Conservation (phyloP, 208 protist genomes). For the Acanthamoeba triangularis region DNA sequence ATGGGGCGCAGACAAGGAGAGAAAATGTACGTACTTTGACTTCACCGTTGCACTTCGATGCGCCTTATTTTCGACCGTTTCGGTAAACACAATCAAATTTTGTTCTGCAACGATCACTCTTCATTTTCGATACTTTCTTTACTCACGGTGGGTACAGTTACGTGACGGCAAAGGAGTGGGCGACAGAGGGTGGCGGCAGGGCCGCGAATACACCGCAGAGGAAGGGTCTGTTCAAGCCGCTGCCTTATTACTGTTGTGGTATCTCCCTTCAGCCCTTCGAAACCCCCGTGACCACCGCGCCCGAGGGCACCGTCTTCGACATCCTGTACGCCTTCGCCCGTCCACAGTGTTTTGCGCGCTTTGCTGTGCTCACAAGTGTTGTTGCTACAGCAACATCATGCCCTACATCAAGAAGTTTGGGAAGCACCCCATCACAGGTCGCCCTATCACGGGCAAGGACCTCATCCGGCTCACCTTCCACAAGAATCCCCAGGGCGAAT, state of each 20-base stretch:
- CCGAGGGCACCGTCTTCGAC: conserved; percentile 69
- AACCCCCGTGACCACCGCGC: conserved; percentile 60
- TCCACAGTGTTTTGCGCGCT: neutral
- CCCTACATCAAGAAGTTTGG: conserved; percentile 92
- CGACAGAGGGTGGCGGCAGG: conserved; percentile 56
- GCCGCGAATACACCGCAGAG: neutral
- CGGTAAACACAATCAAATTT: neutral
- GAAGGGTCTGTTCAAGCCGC: neutral
- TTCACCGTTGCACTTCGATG: neutral
- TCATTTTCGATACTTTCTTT: neutral
- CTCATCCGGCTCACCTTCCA: conserved; percentile 90
- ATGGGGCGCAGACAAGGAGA: conserved; percentile 3
- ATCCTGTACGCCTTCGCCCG: conserved; percentile 17
- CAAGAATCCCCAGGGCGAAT: conserved; percentile 88
- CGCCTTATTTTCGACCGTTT: neutral
- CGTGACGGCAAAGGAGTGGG: conserved; percentile 66
- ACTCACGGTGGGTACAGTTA: neutral
- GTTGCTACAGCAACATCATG: conserved; percentile 90
- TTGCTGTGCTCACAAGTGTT: conserved; percentile 79
- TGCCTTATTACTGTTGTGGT: conserved; percentile 70
- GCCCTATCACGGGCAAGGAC: conserved; percentile 89
- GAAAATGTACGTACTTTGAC: neutral
- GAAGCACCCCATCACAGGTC: conserved; percentile 91
- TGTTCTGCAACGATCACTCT: neutral
- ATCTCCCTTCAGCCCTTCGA: conserved; percentile 71